phyloP scores from a whole-genome alignment of 192 early-diverging fungal species.

The Umbelopsis sp. region DNA sequence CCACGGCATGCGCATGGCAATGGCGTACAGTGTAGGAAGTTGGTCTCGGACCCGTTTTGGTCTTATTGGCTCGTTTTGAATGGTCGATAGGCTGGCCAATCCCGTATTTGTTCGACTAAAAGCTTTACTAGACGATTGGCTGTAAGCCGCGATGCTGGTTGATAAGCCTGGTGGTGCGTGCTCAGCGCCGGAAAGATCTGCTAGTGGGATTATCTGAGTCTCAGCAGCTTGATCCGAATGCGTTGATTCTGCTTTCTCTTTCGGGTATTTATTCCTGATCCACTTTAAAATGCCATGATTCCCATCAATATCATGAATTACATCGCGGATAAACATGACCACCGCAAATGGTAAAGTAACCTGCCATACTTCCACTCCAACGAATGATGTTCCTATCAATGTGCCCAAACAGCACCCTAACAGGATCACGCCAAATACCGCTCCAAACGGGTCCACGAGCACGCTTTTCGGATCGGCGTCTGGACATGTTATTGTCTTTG shows the following conservation, averaged over 20 bases:
- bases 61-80: background rate
- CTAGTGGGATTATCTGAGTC: background rate
- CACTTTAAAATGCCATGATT: background rate
- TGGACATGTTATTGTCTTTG: slow-evolving; percentile 44
- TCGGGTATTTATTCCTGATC: background rate
- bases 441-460: slow-evolving; percentile 61
- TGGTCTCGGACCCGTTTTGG: slow-evolving; percentile 12
- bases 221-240: background rate
- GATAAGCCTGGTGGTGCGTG: slow-evolving; percentile 3
- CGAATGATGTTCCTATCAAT: slow-evolving; percentile 71
- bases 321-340: slow-evolving; percentile 61
- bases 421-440: slow-evolving; percentile 60
- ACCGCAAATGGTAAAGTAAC: slow-evolving; percentile 80
- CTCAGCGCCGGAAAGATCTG: background rate
- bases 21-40: slow-evolving; percentile 56
- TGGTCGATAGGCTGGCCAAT: background rate
- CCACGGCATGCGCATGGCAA: slow-evolving; percentile 73
- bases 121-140: background rate
- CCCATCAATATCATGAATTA: slow-evolving; percentile 50
- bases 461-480: slow-evolving; percentile 53
- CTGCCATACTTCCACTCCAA: slow-evolving; percentile 72
- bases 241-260: too few species aligned
- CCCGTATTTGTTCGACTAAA: background rate
- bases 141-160: background rate
- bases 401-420: slow-evolving; percentile 62